Base-by-base conservation (phyloP, 2,329 filamentous ascomycete species). In the Cadophora sp. region DNA sequence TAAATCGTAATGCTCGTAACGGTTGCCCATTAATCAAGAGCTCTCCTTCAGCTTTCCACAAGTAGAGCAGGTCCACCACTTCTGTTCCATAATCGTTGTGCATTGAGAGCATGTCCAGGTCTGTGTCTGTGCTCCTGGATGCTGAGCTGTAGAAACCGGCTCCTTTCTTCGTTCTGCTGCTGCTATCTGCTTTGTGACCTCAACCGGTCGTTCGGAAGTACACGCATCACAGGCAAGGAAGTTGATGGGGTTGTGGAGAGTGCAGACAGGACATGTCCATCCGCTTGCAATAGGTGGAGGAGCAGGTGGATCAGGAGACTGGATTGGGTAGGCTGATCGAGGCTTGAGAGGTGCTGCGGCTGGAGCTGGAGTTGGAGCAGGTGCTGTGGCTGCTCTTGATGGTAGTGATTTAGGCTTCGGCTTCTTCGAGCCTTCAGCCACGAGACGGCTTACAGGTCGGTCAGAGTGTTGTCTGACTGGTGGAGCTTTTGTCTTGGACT, bases 161-260 rank as follows among this genome's bases (percentile, higher is more conserved):
- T 59, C 71, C 9, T 58, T 62, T 29, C 34, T 56, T 37, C 34
- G 50, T 16, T 69, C 63, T 19, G 62, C 62, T 34, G 62, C 71
- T 11, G 66, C 69, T 55, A 77, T 69, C 40, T 75, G 69, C 9
- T 68, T 67, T 1, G 74, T 78, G 24, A 75, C 73, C n/a, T 77
- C 73, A 26, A 74, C 76, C 12, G 77, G 75, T 64, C 83, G 79
- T 74, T 85, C 81, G 11, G 76, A 77, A 11, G 82, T 83, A 72
- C 88, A 90, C 5, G 85, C 87, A 69, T 87, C 86, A 73, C 88
- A 90, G 72, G 79, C 83, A 29, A 86, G 78, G 69, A 80, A 86
- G n/a, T 72, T 78, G 9, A 77, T 68, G 1, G 83, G 83, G 72
- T 90, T 90, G 66, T 83, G 80, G 26, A 89, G 78, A 0, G 88